Percentiles rank a stretch among this genome's conserved stretches.
These are phyloP conservation scores for Neurospora crassa DNA, from an alignment of 2,329 filamentous ascomycete species.

Conservation along the genomic window DNA sequence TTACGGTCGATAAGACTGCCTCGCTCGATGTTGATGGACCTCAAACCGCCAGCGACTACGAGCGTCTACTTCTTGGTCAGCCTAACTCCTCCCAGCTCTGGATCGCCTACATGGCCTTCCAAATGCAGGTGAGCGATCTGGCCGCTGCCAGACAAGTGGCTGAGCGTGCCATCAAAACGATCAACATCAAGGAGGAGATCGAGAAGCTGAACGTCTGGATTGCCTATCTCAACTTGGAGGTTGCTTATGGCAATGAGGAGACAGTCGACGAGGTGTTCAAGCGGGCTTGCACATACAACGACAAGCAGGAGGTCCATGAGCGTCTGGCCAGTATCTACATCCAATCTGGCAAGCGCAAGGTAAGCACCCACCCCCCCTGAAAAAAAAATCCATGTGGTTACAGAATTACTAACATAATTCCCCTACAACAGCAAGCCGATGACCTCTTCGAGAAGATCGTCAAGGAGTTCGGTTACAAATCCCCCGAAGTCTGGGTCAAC, in stretches of 20 bases:
- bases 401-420: background rate
- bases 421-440: slow-evolving; percentile 64
- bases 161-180: slow-evolving; percentile 81
- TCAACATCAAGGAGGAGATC: slow-evolving; percentile 80
- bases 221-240: slow-evolving; percentile 87
- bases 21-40: slow-evolving; percentile 83
- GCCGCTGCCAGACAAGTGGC: slow-evolving; percentile 82
- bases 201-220: slow-evolving; percentile 97
- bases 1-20: slow-evolving; percentile 83
- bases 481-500: slow-evolving; percentile 80
- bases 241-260: slow-evolving; percentile 77
- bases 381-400: background rate
- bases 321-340: slow-evolving; percentile 91
- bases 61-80: slow-evolving; percentile 82
- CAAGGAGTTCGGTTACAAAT: slow-evolving; percentile 79
- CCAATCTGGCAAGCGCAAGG: slow-evolving; percentile 73
- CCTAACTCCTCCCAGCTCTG: slow-evolving; percentile 90
- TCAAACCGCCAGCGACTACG: slow-evolving; percentile 84
- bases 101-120: slow-evolving; percentile 98
- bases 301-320: slow-evolving; percentile 81
- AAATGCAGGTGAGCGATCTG: slow-evolving; percentile 83
- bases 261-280: slow-evolving; percentile 80
- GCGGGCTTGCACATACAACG: slow-evolving; percentile 88
- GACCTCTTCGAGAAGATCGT: slow-evolving; percentile 75
- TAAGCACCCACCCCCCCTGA: slow-evolving; percentile 35